Evolutionary conservation across 2,329 filamentous ascomycete genomes (phyloP).

Genomic region (Aschersonia sp.): DNA sequence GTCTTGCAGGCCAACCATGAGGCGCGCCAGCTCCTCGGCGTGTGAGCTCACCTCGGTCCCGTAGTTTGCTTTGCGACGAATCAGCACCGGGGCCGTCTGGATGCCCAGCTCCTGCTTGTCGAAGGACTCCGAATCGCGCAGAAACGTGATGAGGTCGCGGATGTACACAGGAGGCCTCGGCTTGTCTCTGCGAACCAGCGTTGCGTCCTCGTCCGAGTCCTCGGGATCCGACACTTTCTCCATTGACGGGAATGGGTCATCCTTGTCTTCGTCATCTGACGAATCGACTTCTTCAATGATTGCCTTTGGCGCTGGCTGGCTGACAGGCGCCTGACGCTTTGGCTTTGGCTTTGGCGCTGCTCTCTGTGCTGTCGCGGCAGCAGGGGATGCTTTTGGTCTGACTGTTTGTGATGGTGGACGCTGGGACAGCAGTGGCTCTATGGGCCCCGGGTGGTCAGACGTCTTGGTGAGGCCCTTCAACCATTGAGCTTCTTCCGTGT

Average conservation of each 20-base stretch:
- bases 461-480: constrained; percentile 53
- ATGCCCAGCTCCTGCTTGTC: constrained; percentile 74
- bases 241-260: constrained; percentile 47
- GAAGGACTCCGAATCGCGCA: constrained; percentile 70
- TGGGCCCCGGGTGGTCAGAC: constrained; percentile 46
- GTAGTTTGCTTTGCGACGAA: constrained; percentile 77
- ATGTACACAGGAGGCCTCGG: constrained; percentile 79
- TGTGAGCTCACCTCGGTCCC: constrained; percentile 81
- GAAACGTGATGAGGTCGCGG: constrained; percentile 63
- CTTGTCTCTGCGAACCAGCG: constrained; percentile 70
- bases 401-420: constrained; percentile 4
- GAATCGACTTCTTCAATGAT: constrained; percentile 53
- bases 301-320: constrained; percentile 21
- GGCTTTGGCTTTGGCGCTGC: constrained; percentile 10
- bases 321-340: constrained; percentile 14
- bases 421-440: constrained; percentile 30
- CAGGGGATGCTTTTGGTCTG: constrained; percentile 2
- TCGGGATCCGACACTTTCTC: constrained; percentile 77
- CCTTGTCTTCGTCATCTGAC: constrained; percentile 45
- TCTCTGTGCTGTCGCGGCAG: neutral
- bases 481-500: constrained; percentile 57
- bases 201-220: constrained; percentile 88
- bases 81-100: constrained; percentile 60
- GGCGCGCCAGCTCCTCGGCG: constrained; percentile 61
- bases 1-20: constrained; percentile 70